Base-by-base conservation (phyloP, 2,329 filamentous ascomycete genomes). In the Cladosporium cucumerinum region DNA sequence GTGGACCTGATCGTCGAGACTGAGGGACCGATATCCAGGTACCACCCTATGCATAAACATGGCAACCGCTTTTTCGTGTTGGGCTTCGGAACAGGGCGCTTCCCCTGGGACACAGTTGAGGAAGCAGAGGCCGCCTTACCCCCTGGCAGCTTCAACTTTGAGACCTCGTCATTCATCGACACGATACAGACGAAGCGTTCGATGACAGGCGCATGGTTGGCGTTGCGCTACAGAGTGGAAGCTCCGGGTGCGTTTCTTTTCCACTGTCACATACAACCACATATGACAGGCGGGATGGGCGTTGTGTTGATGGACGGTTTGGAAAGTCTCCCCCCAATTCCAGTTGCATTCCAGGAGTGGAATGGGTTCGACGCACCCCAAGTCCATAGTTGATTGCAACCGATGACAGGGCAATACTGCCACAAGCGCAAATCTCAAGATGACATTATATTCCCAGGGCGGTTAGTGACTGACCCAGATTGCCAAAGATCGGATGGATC, bases 201-300 rank as follows among this genome's bases (percentile, higher is more conserved):
- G 8, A n/a, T 21, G 43, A 48, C 43, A 25, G 43, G 43, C 8
- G 57, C 66, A 1, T 65, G 67, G 23, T 28, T 69, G 25, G 66
- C 69, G 8, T 61, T 70, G 55, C 59, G 61, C 5, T 26, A 52
- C 14, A 49, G 49, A 7, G 21, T 51, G 2, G 34, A 61, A 16
- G n/a, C 39, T 25, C 80, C 82, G 0, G 81, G 82, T 0, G 77
- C 80, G 0, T 84, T 78, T 65, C 69, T 84, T 57, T 67, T 85
- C 51, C 82, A 84, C 71, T 84, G 82, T 66, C 82, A 84, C 70
- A 79, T 84, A 21, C 76, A 81, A 67, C 78, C 75, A 8, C 82
- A 85, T 72, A 69, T 83, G 54, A 73, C 73, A 26, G 81, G 80
- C 0, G 81, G 81, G 0, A 84, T 84, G 81, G 77, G 77, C 0